Base-by-base conservation (phyloP, 1,284 basidiomycete genomes). In the Microbotryum saponariae region DNA sequence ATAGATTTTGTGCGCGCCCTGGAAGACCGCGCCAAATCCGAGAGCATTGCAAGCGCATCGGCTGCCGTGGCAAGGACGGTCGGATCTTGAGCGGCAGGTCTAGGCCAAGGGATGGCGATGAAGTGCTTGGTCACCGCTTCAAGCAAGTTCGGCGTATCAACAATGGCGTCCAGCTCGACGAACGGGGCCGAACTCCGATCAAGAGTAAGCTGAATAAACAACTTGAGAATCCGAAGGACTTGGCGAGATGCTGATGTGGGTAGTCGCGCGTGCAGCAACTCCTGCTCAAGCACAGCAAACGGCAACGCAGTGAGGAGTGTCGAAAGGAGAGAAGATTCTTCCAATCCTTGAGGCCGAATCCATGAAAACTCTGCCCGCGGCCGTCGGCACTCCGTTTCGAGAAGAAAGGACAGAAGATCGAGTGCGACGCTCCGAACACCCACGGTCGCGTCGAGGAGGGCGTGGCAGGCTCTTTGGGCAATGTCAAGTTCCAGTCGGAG, bases 1-100 rank as follows among this genome's bases (percentile, higher is more conserved):
- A 92, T 76, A 2, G 78, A 75, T 16, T 77, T 76, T 0, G 92
- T 91, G 63, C 83, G 85, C 0, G 78, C 71, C 27, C 90, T 82
- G 0, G 87, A 87, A 2, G 86, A 82, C 3, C 77, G 75, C 0
- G 85, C 83, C 29, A 90, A 78, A 1, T 80, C 81, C 14, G 74
- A 77, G 23, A 96, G 76, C 12, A 91, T 73, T 10, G 77, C 76
- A 6, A 94, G 73, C 0, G 84, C 82, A 48, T 31, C 4, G 14
- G 58, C 44, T 1, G 50, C 27, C 9, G 66, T 58, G 25, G 33
- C 29, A 2, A 29, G 29, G 49, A 49, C 3, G 6, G 31, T 6
- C 51, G 25, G 54, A 45, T 12, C 47, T 14, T 23, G 51, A 53
- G 51, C n/a, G 33, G 54, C 0, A 14, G 33, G 20, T 8, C 48